Conservation (phyloP, 306 rosid genomes). For the Trifolium repens region DNA sequence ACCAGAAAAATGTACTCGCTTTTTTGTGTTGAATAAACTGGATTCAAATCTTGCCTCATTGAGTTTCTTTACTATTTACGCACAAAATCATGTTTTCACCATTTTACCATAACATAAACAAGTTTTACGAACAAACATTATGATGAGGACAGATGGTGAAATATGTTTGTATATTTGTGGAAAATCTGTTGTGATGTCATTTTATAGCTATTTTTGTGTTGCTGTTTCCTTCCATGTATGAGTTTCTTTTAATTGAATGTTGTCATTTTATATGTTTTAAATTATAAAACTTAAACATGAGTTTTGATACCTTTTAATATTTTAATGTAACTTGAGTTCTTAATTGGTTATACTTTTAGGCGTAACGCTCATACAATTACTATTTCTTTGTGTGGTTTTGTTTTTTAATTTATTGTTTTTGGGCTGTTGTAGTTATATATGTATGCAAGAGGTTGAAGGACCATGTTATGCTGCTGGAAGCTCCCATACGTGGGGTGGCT, state of each 20-base stretch:
- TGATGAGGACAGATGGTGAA: background rate
- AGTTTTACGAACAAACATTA: background rate
- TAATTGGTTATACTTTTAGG: background rate
- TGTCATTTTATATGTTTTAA: background rate
- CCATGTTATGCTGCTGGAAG: slow-evolving; percentile 67
- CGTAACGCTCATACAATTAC: background rate
- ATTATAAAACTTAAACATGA: background rate
- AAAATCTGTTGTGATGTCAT: background rate
- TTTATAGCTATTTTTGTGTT: background rate
- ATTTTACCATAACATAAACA: background rate
- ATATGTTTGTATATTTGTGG: slow-evolving; percentile 1
- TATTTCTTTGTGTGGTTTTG: background rate
- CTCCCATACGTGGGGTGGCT: slow-evolving; percentile 88
- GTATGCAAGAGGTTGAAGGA: slow-evolving; percentile 86
- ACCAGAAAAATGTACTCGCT: slow-evolving; percentile 70
- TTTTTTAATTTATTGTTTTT: background rate
- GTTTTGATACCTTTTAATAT: background rate
- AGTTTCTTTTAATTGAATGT: background rate
- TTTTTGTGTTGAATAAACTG: background rate
- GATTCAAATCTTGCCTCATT: background rate
- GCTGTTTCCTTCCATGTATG: background rate
- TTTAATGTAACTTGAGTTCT: slow-evolving; percentile 4
- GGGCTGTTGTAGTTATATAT: slow-evolving; percentile 60
- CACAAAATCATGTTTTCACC: background rate
- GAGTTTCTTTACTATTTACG: background rate